Evolutionary conservation across 2,329 filamentous ascomycete species (phyloP), one percentile per base, ranked within the genome.

Genomic region (Cryphonectria radicalis): DNA sequence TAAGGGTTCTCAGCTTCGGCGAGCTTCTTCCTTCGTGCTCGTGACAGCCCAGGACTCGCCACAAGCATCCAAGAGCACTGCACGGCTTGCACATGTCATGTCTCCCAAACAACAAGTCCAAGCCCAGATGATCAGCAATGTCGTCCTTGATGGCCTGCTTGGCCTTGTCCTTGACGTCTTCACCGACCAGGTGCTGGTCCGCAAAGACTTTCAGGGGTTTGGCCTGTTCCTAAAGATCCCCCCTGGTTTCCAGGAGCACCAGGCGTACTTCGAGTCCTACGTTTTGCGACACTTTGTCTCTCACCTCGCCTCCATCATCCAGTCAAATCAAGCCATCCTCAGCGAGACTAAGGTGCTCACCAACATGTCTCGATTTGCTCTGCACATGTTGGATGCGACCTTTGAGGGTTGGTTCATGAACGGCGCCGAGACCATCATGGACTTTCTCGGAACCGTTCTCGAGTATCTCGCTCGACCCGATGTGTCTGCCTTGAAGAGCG

Each of bases 371-470:
- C 89, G 94, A 17, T 92, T 98, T 74, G 90, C 91, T 43, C 84
- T 89, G 3, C 93, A 98, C 77, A 88, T 98, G 79, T 89, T 92
- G 0, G 96, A 99, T 79, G 93, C 94, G 7, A 91, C 97, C 17
- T 98, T 96, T 75, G 96, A 98, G 81, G 96, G 96, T 22, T 98
- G 95, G 93, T 98, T 98, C 77, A 89, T 98, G 74, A 92, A 96
- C 74, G 95, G 95, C 1, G 93, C 93, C 1, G 92, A 94, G 76
- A 87, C 90, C 4, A 88, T 96, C 75, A 87, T 98, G 43, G 95
- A 98, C 76, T 97, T 98, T 76, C 88, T 91, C 4, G 96, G 95
- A 1, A 90, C 91, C 68, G 82, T 98, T 8, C 82, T 99, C 8
- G 96, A 99, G 78, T 95, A 97, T 77, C 84, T 99, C 4, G 94